Conservation (phyloP, 1,139 yeast genomes). For the Zhuliangozyma parablackwelliae region DNA sequence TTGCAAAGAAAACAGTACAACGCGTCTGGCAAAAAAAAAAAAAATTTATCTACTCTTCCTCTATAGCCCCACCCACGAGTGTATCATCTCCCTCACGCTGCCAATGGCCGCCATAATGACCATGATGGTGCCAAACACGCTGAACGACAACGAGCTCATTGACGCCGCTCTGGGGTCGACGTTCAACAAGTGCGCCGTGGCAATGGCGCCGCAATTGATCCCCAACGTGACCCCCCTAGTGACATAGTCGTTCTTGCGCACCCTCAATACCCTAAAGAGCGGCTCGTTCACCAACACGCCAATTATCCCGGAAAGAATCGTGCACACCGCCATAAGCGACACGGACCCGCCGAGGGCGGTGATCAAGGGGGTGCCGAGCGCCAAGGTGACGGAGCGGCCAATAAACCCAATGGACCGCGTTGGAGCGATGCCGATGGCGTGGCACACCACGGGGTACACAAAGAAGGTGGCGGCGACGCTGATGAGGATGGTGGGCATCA, state of each 20-base stretch:
- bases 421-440: constrained; percentile 58
- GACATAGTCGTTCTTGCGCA: constrained; percentile 62
- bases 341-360: constrained; percentile 62
- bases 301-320: constrained; percentile 70
- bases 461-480: constrained; percentile 59
- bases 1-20: too few relatives aligned
- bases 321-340: constrained; percentile 73
- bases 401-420: constrained; percentile 66
- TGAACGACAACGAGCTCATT: constrained; percentile 67
- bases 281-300: constrained; percentile 68
- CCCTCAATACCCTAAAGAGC: constrained; percentile 41
- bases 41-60: too few relatives aligned
- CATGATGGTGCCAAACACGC: constrained; percentile 70
- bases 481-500: constrained; percentile 57
- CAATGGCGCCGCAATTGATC: constrained; percentile 76
- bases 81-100: constrained; percentile 24
- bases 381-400: constrained; percentile 78
- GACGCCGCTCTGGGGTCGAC: constrained; percentile 80
- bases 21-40: too few relatives aligned
- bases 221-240: constrained; percentile 76
- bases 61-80: constrained; percentile 26
- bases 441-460: constrained; percentile 65
- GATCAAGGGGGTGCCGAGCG: constrained; percentile 72
- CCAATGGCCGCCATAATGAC: constrained; percentile 62
- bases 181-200: constrained; percentile 68